A percentile compares a stretch with the other conserved stretches of the same genome.
Evolutionary conservation across 805 yeast species (phyloP).

Genomic region (Wickerhamomyces bovis): DNA sequence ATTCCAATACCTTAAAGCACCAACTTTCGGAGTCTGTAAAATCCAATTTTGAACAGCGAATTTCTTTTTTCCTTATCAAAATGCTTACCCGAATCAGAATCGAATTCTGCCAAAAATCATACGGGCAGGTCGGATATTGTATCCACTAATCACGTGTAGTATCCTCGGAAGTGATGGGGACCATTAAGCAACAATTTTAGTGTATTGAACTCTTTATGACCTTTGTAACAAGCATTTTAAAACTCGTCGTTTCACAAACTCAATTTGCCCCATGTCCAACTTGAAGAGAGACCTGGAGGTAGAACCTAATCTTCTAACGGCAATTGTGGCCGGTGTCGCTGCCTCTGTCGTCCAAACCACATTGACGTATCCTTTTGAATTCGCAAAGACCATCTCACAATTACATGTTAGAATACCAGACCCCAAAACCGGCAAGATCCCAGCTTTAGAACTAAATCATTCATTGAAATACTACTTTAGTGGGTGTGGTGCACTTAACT

Average conservation of each 20-base stretch:
- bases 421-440: constrained; percentile 20
- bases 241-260: background rate
- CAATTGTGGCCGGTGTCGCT: constrained; percentile 52
- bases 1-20: no score
- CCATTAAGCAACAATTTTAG: background rate
- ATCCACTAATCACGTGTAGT: no score
- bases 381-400: constrained; percentile 58
- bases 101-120: background rate
- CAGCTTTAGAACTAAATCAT: constrained; percentile 20
- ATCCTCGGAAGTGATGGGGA: no score
- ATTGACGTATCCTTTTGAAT: constrained; percentile 67
- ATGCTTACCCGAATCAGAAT: no score
- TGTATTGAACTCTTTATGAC: no score
- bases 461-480: constrained; percentile 32
- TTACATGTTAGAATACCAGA: constrained; percentile 40
- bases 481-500: constrained; percentile 72
- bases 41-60: no score
- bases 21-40: no score
- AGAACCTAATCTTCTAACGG: constrained; percentile 44
- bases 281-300: constrained; percentile 10
- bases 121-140: background rate
- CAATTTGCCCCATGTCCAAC: background rate
- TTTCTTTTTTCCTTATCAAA: background rate
- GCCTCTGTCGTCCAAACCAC: constrained; percentile 62
- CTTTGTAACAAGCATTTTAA: no score